Conservation (phyloP, 768 basidiomycete genomes). For the Cyclocybe aegerita region DNA sequence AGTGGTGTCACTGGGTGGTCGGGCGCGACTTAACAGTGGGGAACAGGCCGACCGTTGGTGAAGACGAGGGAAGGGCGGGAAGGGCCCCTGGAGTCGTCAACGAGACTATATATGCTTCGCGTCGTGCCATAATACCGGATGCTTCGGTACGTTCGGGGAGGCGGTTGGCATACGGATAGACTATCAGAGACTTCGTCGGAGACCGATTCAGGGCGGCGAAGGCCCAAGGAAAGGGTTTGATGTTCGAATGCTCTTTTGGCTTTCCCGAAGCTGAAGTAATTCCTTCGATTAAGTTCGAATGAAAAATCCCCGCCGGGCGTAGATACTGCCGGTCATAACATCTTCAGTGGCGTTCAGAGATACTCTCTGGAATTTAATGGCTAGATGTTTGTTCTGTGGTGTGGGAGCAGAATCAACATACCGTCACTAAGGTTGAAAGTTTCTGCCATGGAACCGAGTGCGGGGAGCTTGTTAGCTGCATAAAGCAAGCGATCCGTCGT, state of each 20-base stretch:
- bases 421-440: too few species aligned
- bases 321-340: too few species aligned
- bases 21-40: too few species aligned
- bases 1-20: too few species aligned
- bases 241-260: not conserved
- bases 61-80: conserved; percentile 5
- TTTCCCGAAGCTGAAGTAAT: not conserved
- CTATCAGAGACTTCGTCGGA: conserved; percentile 4
- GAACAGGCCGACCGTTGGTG: not conserved
- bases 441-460: too few species aligned
- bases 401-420: too few species aligned
- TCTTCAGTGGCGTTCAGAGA: too few species aligned
- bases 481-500: too few species aligned
- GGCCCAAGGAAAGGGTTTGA: too few species aligned
- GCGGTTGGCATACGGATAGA: conserved; percentile 21
- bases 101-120: conserved; percentile 10
- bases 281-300: not conserved
- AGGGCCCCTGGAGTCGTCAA: conserved; percentile 2
- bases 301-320: not conserved
- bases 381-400: too few species aligned
- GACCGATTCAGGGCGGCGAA: not conserved
- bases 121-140: not conserved
- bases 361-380: too few species aligned
- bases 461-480: too few species aligned
- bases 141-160: conserved; percentile 11